Evolutionary conservation across 805 yeast genomes (phyloP).

Genomic region (Starmerella vitae): DNA sequence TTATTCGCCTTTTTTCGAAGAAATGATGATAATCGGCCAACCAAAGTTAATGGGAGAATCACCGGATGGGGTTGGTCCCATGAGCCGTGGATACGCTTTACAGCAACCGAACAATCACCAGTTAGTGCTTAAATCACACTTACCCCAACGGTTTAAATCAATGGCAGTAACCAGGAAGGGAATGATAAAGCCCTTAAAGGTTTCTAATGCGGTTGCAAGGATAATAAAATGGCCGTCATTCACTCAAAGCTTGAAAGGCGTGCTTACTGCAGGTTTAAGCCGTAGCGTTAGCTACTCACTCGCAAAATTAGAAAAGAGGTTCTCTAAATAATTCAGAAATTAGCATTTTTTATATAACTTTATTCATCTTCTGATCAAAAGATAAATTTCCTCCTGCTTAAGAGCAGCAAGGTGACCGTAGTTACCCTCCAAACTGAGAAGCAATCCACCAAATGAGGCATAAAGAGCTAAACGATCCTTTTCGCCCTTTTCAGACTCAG

Average conservation of each 20-base stretch:
- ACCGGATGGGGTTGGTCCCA: conserved; percentile 19
- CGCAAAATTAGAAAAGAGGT: conserved; percentile 21
- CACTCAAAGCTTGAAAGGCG: conserved; percentile 67
- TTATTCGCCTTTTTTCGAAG: conserved; percentile 51
- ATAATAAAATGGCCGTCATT: conserved; percentile 60
- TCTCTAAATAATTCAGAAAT: neutral
- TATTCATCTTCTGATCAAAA: conserved; percentile 61
- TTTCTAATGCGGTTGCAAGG: conserved; percentile 33
- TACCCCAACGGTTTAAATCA: conserved; percentile 40
- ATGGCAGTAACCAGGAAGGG: conserved; percentile 27
- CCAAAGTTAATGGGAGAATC: conserved; percentile 13
- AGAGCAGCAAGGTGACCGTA: conserved; percentile 76
- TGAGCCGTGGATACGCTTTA: conserved; percentile 24
- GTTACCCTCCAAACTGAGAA: conserved; percentile 88
- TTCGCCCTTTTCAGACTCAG: conserved; percentile 44
- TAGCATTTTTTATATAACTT: neutral
- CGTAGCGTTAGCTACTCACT: conserved; percentile 17
- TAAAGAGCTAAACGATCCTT: conserved; percentile 60
- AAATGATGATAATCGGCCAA: conserved; percentile 28
- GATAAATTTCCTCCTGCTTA: conserved; percentile 87
- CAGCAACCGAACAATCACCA: conserved; percentile 27
- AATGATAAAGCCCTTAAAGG: conserved; percentile 18
- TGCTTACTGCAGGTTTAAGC: conserved; percentile 64
- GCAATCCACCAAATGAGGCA: conserved; percentile 88
- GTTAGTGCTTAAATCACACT: conserved; percentile 32